A percentile compares a stretch with the other conserved stretches of the same genome.
Evolutionary conservation across 2,329 filamentous ascomycete species (phyloP).

Genomic region (Scolecobasidium constrictum): DNA sequence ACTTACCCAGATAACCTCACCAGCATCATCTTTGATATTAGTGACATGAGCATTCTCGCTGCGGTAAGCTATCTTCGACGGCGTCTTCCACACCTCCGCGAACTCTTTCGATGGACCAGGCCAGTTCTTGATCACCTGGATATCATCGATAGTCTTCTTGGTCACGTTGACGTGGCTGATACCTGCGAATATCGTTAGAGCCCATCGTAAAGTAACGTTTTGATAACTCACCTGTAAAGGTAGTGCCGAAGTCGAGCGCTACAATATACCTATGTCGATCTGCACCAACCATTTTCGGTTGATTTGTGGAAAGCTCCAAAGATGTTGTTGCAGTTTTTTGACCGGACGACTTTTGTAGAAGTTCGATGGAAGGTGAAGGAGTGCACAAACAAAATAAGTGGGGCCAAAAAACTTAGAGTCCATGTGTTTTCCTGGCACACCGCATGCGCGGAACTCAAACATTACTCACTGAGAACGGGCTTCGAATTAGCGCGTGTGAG

Average conservation of each 20-base stretch:
- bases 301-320: not conserved
- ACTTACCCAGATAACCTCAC: too few species aligned
- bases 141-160: not conserved
- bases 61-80: not conserved
- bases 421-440: not conserved
- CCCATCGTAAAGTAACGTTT: not conserved
- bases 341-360: too few species aligned
- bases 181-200: not conserved
- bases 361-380: not conserved
- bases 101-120: conserved; percentile 1
- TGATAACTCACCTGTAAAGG: not conserved
- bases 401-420: not conserved
- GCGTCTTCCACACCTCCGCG: not conserved
- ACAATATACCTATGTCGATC: not conserved
- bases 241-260: not conserved
- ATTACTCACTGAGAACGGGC: not conserved
- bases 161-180: not conserved
- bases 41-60: not conserved
- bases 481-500: not conserved
- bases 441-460: not conserved
- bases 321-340: too few species aligned
- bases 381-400: not conserved
- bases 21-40: too few species aligned
- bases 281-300: not conserved
- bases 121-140: not conserved